phyloP scores from a whole-genome alignment of 345 rosid species.

The Citrus inodora region DNA sequence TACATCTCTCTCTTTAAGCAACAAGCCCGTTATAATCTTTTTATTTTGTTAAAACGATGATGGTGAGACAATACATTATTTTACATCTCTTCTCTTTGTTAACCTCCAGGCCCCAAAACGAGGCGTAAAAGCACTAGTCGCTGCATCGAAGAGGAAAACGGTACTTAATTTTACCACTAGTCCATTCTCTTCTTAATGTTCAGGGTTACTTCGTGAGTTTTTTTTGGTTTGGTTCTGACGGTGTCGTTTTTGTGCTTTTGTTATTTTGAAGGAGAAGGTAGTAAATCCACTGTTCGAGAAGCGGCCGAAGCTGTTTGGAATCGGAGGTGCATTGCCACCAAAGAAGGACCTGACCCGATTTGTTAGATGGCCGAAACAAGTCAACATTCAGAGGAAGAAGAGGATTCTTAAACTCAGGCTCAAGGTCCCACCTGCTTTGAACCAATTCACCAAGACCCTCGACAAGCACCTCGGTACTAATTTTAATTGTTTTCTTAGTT shows the following conservation, averaged over 20 bases:
- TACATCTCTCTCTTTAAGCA: not conserved
- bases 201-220: no score
- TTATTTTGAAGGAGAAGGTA: constrained; percentile 49
- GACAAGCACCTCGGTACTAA: constrained; percentile 77
- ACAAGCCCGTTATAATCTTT: not conserved
- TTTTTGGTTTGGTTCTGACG: not conserved
- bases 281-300: constrained; percentile 75
- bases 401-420: constrained; percentile 76
- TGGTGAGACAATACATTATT: not conserved
- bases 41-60: not conserved
- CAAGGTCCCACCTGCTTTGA: constrained; percentile 87
- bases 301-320: constrained; percentile 83
- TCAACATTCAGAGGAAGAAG: constrained; percentile 75
- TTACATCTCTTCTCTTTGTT: not conserved
- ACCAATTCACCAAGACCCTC: constrained; percentile 88
- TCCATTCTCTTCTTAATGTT: no score
- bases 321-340: constrained; percentile 84
- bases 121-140: constrained; percentile 36
- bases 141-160: constrained; percentile 52
- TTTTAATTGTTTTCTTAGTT: no score
- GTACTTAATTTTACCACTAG: constrained; percentile 10
- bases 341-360: constrained; percentile 75
- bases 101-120: constrained; percentile 44
- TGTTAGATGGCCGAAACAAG: constrained; percentile 71
- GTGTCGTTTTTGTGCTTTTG: not conserved